phyloP scores from a whole-genome alignment of 768 basidiomycete genomes.

The Lactarius quietus region DNA sequence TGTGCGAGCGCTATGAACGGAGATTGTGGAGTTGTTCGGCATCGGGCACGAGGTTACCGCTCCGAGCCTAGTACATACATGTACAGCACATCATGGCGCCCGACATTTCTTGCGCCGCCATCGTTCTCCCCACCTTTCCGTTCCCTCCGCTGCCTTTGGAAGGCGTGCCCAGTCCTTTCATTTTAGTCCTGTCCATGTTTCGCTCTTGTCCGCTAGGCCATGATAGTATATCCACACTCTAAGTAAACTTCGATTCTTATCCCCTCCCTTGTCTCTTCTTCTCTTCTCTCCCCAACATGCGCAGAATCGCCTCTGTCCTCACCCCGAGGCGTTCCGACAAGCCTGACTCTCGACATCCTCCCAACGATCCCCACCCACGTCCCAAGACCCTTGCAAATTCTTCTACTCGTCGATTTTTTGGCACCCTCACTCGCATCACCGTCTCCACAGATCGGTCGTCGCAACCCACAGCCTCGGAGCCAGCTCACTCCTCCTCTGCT shows the following conservation, averaged over 20 bases:
- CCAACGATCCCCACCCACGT: constrained; percentile 33
- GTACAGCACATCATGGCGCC: background rate
- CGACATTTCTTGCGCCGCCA: background rate
- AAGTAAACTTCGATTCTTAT: background rate
- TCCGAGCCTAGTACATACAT: background rate
- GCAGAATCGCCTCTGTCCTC: constrained; percentile 59
- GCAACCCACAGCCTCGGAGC: constrained; percentile 32
- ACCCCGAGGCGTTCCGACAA: constrained; percentile 37
- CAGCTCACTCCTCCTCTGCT: constrained; percentile 50
- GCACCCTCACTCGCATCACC: constrained; percentile 28
- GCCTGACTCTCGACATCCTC: constrained; percentile 23
- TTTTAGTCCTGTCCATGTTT: constrained; percentile 8
- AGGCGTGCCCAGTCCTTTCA: constrained; percentile 4
- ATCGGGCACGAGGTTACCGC: background rate
- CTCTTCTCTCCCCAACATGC: constrained; percentile 41
- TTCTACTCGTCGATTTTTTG: constrained; percentile 17
- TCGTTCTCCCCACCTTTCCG: background rate
- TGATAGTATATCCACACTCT: background rate
- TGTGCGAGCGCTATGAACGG: constrained; percentile 66
- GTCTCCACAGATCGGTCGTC: constrained; percentile 30
- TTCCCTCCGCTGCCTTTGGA: constrained; percentile 1
- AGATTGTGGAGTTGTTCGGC: constrained; percentile 53
- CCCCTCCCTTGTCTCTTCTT: background rate
- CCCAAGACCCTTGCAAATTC: constrained; percentile 17
- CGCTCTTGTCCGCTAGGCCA: constrained; percentile 5